Evolutionary conservation across 768 basidiomycete species (phyloP), one percentile per base, ranked within the genome.

Genomic region (Fistulinella prunicolor): DNA sequence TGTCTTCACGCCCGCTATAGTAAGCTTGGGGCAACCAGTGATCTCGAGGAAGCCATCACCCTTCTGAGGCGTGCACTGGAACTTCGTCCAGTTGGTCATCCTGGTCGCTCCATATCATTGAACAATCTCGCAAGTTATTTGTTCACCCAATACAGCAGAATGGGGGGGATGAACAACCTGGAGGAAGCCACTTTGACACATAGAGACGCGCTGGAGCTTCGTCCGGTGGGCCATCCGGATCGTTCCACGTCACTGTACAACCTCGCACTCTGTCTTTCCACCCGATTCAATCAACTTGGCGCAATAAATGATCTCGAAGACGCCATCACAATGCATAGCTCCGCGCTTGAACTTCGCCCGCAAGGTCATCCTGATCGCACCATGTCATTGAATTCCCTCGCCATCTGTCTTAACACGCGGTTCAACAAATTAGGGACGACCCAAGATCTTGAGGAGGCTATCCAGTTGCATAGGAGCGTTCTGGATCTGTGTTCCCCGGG

Each of bases 111-210:
- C 17, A 12, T 9, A 5, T 38, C 36, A 10, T 44, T 61, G 29
- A 49, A 45, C 38, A 60, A 55, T 42, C 60, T 62, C 17, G 58
- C 55, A 9, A 16, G 19, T 30, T 22, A 43, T 17, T 57, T 63
- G n/a, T 13, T 36, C 21, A 6, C 9, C 32, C 37, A 21, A 30
- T 46, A 47, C 13, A 47, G n/a, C 24, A 34, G 22, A 26, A 7
- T 23, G 13, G 40, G 46, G 28, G 34, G 21, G 14, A 17, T 36
- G 35, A 16, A 13, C 1, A 28, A 13, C 34, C 46, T 47, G 14
- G 40, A 47, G 2, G 40, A 47, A n/a, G 32, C 34, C 6, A 35
- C 29, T 19, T n/a, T 16, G 10, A n/a, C 28, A 32, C 40, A 34
- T 3, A 32, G 12, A 28, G 42, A 34, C 17, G 42, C 30, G 17